These are phyloP conservation scores for Plasmodium sp. DNA, from an alignment of 169 alveolate species.

Conservation along the genomic window DNA sequence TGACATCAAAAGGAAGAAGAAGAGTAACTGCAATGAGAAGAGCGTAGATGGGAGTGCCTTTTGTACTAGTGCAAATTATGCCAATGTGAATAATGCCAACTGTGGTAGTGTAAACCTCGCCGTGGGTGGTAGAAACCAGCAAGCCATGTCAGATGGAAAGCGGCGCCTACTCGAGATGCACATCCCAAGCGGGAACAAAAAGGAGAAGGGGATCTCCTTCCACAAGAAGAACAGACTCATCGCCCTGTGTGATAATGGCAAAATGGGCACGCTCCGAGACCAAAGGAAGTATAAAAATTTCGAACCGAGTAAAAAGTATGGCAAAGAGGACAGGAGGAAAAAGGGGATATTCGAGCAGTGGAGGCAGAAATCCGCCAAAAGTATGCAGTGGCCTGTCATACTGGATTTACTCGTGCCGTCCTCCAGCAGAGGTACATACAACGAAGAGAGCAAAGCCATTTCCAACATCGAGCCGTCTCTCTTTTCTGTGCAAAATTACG, in stretches of 20 bases:
- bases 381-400: slow-evolving; percentile 78
- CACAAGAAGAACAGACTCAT: slow-evolving; percentile 11
- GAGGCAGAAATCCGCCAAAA: slow-evolving; percentile 53
- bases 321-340: slow-evolving; percentile 36
- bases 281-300: slow-evolving; percentile 26
- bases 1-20: slow-evolving; percentile 45
- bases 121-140: neutral
- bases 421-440: slow-evolving; percentile 48
- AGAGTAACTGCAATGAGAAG: slow-evolving; percentile 31
- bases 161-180: neutral
- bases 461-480: slow-evolving; percentile 62
- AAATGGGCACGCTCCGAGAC: neutral
- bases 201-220: neutral
- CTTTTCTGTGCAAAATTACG: slow-evolving; percentile 79
- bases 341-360: slow-evolving; percentile 48
- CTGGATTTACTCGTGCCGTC: slow-evolving; percentile 77
- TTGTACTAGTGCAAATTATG: neutral
- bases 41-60: neutral
- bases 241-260: slow-evolving; percentile 10
- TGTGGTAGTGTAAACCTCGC: neutral
- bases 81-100: neutral
- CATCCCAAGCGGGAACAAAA: neutral
- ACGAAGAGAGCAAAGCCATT: slow-evolving; percentile 27
- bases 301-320: slow-evolving; percentile 20
- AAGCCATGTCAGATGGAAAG: neutral